A percentile compares a stretch with the other conserved stretches of the same genome.
Evolutionary conservation across 345 rosid species (phyloP).

Genomic region (Salix koriyanagi): DNA sequence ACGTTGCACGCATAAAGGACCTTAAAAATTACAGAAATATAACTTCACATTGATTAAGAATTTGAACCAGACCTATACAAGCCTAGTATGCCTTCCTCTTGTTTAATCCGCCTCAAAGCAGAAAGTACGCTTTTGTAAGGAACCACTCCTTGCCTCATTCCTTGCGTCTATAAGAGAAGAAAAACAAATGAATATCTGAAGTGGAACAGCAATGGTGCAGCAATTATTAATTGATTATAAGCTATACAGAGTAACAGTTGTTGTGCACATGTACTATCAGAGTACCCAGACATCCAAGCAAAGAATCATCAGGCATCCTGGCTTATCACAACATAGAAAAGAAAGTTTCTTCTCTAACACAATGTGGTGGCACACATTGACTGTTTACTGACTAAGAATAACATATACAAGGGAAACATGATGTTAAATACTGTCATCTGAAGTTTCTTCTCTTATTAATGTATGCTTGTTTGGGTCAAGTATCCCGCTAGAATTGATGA

Average conservation of each 20-base stretch:
- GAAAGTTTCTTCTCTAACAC: neutral
- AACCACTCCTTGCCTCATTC: constrained; percentile 66
- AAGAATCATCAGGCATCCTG: neutral
- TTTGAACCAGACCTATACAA: constrained; percentile 69
- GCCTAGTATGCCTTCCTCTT: constrained; percentile 88
- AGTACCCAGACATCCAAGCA: neutral
- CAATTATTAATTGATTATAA: neutral
- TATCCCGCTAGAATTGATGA: neutral
- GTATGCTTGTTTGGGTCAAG: neutral
- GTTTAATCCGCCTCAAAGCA: constrained; percentile 69
- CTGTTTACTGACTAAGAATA: neutral
- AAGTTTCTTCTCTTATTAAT: neutral
- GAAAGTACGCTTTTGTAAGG: constrained; percentile 74
- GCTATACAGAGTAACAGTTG: neutral
- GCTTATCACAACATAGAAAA: neutral
- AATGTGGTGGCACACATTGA: neutral
- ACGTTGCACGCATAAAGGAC: neutral
- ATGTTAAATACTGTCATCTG: neutral
- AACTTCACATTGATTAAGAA: neutral
- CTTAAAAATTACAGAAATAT: neutral
- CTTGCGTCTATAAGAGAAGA: constrained; percentile 42
- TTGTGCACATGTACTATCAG: neutral
- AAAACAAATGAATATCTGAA: constrained; percentile 11
- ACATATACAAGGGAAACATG: neutral
- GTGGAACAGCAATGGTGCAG: neutral